Evolutionary conservation across 1,284 basidiomycete species (phyloP).

Genomic region (Moesziomyces globuligerus): DNA sequence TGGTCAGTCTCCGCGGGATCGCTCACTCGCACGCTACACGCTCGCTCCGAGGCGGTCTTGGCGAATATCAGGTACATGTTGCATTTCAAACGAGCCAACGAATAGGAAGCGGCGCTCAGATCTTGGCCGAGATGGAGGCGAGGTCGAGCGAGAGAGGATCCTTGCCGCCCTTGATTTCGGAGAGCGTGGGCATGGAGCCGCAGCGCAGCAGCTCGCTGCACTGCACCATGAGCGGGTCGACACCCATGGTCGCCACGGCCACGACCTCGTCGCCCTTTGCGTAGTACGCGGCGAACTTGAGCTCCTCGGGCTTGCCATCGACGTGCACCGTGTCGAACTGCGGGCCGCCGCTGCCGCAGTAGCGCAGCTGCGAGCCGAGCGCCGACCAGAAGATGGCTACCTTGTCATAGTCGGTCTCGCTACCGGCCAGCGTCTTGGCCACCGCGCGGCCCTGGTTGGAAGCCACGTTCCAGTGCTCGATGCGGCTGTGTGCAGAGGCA

Average conservation of each 20-base stretch:
- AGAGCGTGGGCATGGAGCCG: conserved; percentile 81
- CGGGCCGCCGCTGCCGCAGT: conserved; percentile 77
- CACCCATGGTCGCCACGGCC: conserved; percentile 86
- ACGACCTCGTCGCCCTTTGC: conserved; percentile 79
- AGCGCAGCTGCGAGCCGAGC: conserved; percentile 82
- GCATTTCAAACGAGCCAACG: no score
- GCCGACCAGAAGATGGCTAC: conserved; percentile 85
- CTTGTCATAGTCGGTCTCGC: conserved; percentile 73
- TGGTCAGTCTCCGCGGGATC: no score
- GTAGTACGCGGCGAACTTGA: conserved; percentile 78
- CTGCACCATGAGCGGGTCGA: conserved; percentile 82
- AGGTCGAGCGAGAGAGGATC: conserved; percentile 43
- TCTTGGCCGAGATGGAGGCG: conserved; percentile 26
- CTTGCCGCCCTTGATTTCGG: conserved; percentile 76
- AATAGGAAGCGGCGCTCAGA: no score
- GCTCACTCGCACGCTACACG: no score
- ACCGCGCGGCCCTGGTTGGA: conserved; percentile 86
- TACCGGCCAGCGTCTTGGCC: conserved; percentile 72
- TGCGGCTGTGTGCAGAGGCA: conserved; percentile 72
- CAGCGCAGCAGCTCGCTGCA: conserved; percentile 82
- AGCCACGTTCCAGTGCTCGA: conserved; percentile 94
- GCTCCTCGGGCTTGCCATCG: conserved; percentile 79
- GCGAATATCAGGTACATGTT: no score
- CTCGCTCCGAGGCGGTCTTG: no score
- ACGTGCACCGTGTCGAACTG: conserved; percentile 80